phyloP scores from a whole-genome alignment of 1,139 yeast genomes.

The Suhomyces wounanorum region DNA sequence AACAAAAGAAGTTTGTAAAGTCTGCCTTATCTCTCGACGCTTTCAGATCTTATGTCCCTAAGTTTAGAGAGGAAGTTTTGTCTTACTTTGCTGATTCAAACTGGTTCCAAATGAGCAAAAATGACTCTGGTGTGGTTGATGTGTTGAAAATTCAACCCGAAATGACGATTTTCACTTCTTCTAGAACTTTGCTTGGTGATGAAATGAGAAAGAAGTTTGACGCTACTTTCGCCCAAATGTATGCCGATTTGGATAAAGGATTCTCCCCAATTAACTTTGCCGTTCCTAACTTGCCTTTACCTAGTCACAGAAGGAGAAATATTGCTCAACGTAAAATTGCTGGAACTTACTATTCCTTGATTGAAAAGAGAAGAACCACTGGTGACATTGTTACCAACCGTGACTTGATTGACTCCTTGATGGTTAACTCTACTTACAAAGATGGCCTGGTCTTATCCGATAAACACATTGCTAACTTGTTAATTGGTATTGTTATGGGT shows the following conservation, averaged over 20 bases:
- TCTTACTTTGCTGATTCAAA: conserved; percentile 58
- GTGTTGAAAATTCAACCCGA: conserved; percentile 91
- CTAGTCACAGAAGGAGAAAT: conserved; percentile 82
- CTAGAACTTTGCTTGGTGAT: conserved; percentile 86
- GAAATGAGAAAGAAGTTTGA: conserved; percentile 86
- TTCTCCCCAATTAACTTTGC: conserved; percentile 96
- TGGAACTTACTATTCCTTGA: conserved; percentile 75
- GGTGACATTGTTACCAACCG: conserved; percentile 76
- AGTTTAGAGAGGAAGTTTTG: conserved; percentile 75
- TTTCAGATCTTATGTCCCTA: conserved; percentile 83
- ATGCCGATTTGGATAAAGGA: conserved; percentile 92
- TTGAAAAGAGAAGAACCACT: conserved; percentile 67
- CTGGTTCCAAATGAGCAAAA: conserved; percentile 42
- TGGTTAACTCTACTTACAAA: conserved; percentile 81
- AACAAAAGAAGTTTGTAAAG: conserved; percentile 96
- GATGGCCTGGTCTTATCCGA: conserved; percentile 96
- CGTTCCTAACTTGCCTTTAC: conserved; percentile 90
- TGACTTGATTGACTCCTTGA: conserved; percentile 86
- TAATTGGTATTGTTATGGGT: conserved; percentile 97
- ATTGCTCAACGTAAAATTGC: conserved; percentile 83
- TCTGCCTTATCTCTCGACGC: conserved; percentile 84
- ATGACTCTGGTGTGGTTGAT: conserved; percentile 56
- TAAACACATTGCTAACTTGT: conserved; percentile 87
- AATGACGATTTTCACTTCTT: conserved; percentile 94
- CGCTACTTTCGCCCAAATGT: conserved; percentile 79